Evolutionary conservation across 495 filamentous ascomycete genomes (phyloP), one percentile per base, ranked within the genome.

Genomic region (Letharia columbiana): DNA sequence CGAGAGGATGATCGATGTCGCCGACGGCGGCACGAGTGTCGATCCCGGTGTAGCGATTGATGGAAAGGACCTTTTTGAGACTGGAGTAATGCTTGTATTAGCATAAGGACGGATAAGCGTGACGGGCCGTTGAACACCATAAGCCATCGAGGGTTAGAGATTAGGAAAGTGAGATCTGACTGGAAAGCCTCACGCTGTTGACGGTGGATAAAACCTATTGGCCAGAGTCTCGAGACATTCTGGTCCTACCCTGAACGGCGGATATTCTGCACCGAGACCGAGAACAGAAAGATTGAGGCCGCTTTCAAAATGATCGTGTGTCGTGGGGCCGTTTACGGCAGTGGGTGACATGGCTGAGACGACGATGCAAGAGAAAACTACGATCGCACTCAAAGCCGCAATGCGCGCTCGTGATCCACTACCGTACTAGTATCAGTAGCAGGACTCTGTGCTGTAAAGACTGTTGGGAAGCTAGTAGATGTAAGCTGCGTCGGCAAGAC

Each of bases 41-140:
- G 54, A 88, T 88, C 49, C 86, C 85, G 2, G 86, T 86, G 68
- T 77, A 84, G 59, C 78, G 77, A 75, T 88, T 88, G 75, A 88
- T 85, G 41, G 77, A 75, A 50, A 85, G 80, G 49, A 88, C 77
- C 71, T 83, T 86, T 60, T 78, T 74, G 33, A 77, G 65, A 52
- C 75, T 77, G 40, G 59, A 37, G 60, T 35, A 18, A 47, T 28
- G 61, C 54, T 64, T 59, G 33, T 28, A 47, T 67, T 60, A 71
- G 65, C 45, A 60, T 45, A n/a, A 45, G 7, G 56, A 45, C n/a
- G 40, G 33, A 37, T 20, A 57, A 57, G 54, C 31, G 3, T 20
- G 31, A 11, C 33, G 28, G 28, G 17, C 54, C 60, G 45, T 50
- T 63, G 31, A 54, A 6, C 49, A 28, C 35, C 12, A 42, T n/a